phyloP scores from a whole-genome alignment of 2,329 filamentous ascomycete genomes.

The Coniella vitis region DNA sequence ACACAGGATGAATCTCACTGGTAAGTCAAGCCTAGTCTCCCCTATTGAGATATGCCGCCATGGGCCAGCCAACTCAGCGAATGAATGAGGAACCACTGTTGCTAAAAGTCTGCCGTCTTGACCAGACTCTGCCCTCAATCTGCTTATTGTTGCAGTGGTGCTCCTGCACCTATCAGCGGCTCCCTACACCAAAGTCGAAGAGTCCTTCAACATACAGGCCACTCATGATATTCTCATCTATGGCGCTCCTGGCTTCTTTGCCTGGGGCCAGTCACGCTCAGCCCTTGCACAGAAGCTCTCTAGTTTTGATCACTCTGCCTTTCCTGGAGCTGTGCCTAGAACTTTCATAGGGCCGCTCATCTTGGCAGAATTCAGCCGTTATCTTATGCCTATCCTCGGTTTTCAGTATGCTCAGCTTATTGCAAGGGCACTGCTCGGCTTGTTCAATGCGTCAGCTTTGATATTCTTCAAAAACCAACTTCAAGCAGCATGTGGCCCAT shows the following conservation, averaged over 20 bases:
- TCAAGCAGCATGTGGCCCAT: conserved; percentile 58
- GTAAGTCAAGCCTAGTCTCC: not conserved
- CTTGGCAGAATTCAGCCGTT: conserved; percentile 66
- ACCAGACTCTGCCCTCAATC: conserved; percentile 40
- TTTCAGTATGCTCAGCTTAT: conserved; percentile 52
- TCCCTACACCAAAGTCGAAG: conserved; percentile 95
- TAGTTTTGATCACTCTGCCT: conserved; percentile 82
- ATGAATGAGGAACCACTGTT: too few relatives aligned
- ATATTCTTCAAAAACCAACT: conserved; percentile 59
- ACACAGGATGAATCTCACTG: not conserved
- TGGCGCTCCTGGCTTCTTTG: conserved; percentile 66
- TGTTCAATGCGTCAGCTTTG: conserved; percentile 66
- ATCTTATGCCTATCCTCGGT: conserved; percentile 51
- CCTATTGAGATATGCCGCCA: too few relatives aligned
- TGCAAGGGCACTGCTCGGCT: conserved; percentile 70
- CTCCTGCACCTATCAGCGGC: conserved; percentile 64
- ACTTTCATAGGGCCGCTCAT: conserved; percentile 80
- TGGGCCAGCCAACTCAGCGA: too few relatives aligned
- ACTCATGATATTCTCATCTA: conserved; percentile 82
- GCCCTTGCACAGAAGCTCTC: conserved; percentile 48
- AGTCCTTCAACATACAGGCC: conserved; percentile 96
- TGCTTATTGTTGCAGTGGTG: conserved; percentile 57
- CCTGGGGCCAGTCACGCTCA: conserved; percentile 64
- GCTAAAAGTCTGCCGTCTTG: conserved; percentile 4
- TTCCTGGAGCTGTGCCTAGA: conserved; percentile 84